phyloP scores from a whole-genome alignment of 768 basidiomycete genomes.

The Calocybe gangraenosa region DNA sequence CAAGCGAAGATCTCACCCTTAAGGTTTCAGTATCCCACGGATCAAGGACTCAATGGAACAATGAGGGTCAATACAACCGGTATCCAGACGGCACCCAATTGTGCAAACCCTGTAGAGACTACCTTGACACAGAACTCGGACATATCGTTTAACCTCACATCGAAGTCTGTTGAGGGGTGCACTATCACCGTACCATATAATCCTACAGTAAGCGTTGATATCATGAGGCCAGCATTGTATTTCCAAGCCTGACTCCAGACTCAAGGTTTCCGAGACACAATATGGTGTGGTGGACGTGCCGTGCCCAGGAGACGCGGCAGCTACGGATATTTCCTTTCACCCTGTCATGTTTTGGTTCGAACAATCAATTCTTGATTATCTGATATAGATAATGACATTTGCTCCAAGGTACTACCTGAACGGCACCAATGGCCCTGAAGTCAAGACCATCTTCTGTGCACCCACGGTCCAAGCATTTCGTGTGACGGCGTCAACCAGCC shows the following conservation, averaged over 20 bases:
- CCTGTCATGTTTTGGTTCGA: constrained; percentile 68
- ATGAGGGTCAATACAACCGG: constrained; percentile 51
- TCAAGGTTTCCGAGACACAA: constrained; percentile 36
- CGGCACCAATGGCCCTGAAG: constrained; percentile 29
- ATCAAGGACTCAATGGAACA: constrained; percentile 46
- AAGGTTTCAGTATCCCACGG: constrained; percentile 35
- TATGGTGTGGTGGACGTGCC: constrained; percentile 42
- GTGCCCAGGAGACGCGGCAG: constrained; percentile 29
- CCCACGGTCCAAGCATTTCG: constrained; percentile 44
- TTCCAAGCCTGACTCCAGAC: not conserved
- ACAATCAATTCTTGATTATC: not conserved
- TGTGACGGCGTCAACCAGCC: constrained; percentile 38
- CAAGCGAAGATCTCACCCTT: not conserved
- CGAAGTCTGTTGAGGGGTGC: constrained; percentile 50
- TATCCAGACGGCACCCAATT: constrained; percentile 43
- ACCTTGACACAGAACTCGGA: constrained; percentile 15
- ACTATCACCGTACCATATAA: constrained; percentile 30
- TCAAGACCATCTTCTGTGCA: constrained; percentile 52
- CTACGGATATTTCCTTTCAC: constrained; percentile 28
- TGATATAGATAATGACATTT: not conserved
- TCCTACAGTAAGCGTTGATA: constrained; percentile 23
- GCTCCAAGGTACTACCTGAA: constrained; percentile 37
- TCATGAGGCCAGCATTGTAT: not conserved
- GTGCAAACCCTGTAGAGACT: constrained; percentile 33
- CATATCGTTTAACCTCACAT: constrained; percentile 33